Base-by-base conservation (phyloP, 164 flowering plant genomes). In the Dillenia suffruticosa region DNA sequence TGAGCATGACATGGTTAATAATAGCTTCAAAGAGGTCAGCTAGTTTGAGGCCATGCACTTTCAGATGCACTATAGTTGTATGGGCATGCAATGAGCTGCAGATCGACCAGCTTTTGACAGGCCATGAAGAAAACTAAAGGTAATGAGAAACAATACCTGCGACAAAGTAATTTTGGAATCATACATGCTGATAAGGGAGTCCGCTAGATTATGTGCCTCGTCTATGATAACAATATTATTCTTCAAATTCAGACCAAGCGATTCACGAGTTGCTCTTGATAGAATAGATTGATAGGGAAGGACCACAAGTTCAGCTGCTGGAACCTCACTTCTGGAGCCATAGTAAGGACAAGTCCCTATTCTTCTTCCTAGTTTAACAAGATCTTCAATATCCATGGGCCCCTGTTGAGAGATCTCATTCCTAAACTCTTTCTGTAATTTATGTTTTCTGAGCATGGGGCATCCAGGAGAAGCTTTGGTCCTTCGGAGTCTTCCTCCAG, bases 191-290 rank as follows among this genome's bases (percentile, higher is more conserved):
- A 83, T 81, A 54, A 95, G 91, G 32, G 97, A 81, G 60, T 95
- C 99, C n/a, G 99, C 97, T 49, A 95, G 77, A 83, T 95, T 95
- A 77, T 95, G 97, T 56, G 97, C 99, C 80, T 95, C 99, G 48
- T 95, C 99, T 65, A 95, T 88, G 51, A 95, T 88, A n/a, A 95
- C 72, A 49, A 92, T 67, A 66, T 75, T 89, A 54, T 87, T 72
- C 74, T 85, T 88, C 82, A 92, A 77, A 70, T 74, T 83, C 54
- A 95, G 79, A 40, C 97, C 91, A 69, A 95, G 96, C 40, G 92
- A 82, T 65, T 95, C 97, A 22, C 97, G 92, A 50, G 97, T 80
- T 64, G 94, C 82, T 74, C 90, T 95, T 70, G 88, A 80, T 24
- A 95, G 85, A 77, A 95, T 92, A 74, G 99, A 89, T 61, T 95